Evolutionary conservation across 2,329 filamentous ascomycete species (phyloP), one percentile per base, ranked within the genome.

Genomic region (Diaporthe citri): DNA sequence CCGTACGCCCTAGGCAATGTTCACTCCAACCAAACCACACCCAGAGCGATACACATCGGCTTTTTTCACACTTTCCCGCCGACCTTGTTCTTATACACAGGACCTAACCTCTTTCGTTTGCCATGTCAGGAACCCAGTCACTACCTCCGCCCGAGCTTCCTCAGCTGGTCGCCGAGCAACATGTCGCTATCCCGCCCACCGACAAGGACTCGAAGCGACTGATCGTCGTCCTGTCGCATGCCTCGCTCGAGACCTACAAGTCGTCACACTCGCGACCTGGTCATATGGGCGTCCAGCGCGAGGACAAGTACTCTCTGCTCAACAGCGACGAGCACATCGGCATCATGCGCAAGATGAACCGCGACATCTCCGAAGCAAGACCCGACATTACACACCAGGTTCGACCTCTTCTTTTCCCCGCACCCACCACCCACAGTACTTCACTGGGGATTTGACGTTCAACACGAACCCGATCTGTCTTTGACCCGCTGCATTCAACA

Each of bases 241-340:
- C 97, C 77, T 98, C 96, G 81, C 91, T 99, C 79, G 97, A 99
- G 86, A 99, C 97, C 0, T 98, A 98, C 89, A 97, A 97, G 83
- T 94, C 97, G 1, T 94, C 94, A 28, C 92, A 95, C 79, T 92
- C 93, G 76, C 90, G 92, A 84, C 89, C 82, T 84, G 90, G 82
- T 86, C 92, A 86, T 85, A 91, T 83, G 87, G 88, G 91, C 43
- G 87, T 89, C 74, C 90, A 91, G 76, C 91, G 94, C 70, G 96
- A 98, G 81, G 96, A 98, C 83, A 98, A 98, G 85, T 99, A 97
- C 86, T 97, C 96, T 76, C 89, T 99, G 71, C 92, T 99, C 81
- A 99, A 99, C 89, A 98, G 96, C 85, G 97, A 99, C 82, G 97
- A 99, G 86, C 97, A 99, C 84, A 99, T 99, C 79, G 97, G 97